Evolutionary conservation across 441 rosid species (phyloP).

Genomic region (Theobroma grandiflorum): DNA sequence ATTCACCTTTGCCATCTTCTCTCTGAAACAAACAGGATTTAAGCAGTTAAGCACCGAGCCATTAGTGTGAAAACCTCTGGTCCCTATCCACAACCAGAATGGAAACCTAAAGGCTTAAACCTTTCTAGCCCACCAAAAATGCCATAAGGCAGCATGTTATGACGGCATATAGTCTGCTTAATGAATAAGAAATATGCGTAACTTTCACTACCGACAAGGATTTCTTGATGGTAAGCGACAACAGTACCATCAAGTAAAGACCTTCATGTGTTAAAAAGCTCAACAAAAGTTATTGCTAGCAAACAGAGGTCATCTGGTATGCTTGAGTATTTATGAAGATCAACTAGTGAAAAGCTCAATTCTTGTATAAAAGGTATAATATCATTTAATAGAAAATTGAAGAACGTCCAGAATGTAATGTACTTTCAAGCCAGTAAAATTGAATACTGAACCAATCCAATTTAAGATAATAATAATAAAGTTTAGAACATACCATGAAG

Average conservation of each 20-base stretch:
- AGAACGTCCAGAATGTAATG: neutral
- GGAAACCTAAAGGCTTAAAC: neutral
- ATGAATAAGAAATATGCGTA: neutral
- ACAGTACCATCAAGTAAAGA: neutral
- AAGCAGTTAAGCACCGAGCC: neutral
- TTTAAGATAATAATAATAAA: neutral
- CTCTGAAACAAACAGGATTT: conserved; percentile 59
- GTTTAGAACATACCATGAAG: conserved; percentile 45
- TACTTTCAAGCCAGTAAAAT: neutral
- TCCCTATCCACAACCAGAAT: neutral
- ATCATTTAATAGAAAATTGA: neutral
- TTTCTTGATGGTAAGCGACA: no score
- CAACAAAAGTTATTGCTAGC: neutral
- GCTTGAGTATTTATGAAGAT: conserved; percentile 7
- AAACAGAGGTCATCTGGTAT: neutral
- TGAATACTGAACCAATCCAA: neutral
- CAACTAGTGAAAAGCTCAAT: neutral
- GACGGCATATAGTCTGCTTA: neutral
- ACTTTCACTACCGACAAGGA: neutral
- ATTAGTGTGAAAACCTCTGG: neutral
- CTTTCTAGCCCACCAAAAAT: neutral
- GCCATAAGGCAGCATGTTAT: neutral
- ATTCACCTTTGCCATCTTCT: conserved; percentile 92
- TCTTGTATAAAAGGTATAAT: neutral
- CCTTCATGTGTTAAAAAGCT: neutral